These are phyloP conservation scores for Volvox africanus DNA, from an alignment of 139 green algal species.

Conservation along the genomic window DNA sequence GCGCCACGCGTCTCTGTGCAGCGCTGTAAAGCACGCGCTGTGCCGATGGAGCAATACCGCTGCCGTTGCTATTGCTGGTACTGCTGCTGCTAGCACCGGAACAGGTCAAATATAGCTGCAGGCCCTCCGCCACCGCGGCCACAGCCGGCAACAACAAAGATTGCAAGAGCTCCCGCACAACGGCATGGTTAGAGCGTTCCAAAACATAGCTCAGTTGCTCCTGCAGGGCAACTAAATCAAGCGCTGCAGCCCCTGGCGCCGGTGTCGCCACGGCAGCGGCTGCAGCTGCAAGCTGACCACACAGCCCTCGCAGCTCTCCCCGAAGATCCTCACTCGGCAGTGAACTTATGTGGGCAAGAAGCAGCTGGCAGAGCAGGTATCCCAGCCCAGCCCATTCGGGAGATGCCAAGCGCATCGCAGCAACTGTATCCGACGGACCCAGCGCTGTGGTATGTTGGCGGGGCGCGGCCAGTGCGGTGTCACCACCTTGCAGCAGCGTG, in stretches of 20 bases:
- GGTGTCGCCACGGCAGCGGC: background rate
- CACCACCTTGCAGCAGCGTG: background rate
- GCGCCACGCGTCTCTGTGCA: slow-evolving; percentile 36
- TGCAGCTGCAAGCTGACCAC: background rate
- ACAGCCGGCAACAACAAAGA: background rate
- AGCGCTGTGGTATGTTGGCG: no score
- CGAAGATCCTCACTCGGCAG: slow-evolving; percentile 34
- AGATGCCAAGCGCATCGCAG: background rate
- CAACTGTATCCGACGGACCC: background rate
- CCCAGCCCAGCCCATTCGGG: slow-evolving; percentile 55
- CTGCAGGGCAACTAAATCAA: background rate
- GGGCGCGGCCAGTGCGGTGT: no score
- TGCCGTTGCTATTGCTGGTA: background rate
- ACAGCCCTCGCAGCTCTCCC: slow-evolving; percentile 10
- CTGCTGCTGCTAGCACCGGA: background rate
- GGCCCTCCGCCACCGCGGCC: background rate
- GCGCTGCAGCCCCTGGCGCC: background rate
- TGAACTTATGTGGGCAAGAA: slow-evolving; percentile 63
- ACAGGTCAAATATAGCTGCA: background rate
- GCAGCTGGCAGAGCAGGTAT: slow-evolving; percentile 64
- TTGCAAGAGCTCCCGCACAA: slow-evolving; percentile 8
- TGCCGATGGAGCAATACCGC: background rate
- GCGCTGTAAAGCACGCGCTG: slow-evolving; percentile 45
- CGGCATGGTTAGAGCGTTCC: background rate
- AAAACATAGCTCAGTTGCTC: background rate